Evolutionary conservation across 352 stramenopile genomes (phyloP).

Genomic region (Lagenidium giganteum): DNA sequence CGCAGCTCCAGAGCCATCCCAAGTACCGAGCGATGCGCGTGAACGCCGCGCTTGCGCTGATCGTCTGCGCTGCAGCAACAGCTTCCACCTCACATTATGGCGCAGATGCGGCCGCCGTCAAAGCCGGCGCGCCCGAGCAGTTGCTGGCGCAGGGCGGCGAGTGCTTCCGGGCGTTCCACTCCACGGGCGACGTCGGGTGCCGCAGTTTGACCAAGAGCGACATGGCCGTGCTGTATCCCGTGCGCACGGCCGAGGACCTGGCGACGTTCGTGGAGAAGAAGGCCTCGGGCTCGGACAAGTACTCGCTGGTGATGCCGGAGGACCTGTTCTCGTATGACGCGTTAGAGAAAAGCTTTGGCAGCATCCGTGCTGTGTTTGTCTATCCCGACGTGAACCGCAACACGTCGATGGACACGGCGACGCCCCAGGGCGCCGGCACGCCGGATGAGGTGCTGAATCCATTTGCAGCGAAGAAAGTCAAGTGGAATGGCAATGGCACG

Average conservation of each 20-base stretch:
- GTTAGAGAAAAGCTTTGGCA: conserved; percentile 18
- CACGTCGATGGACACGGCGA: conserved; percentile 37
- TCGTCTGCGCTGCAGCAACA: conserved; percentile 1
- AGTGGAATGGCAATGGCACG: conserved; percentile 63
- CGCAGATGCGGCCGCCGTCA: conserved; percentile 43
- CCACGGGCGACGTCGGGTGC: conserved; percentile 55
- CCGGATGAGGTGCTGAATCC: conserved; percentile 65
- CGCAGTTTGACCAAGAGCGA: conserved; percentile 43
- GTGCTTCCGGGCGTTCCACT: conserved; percentile 79
- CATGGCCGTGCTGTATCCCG: conserved; percentile 51
- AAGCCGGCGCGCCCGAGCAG: conserved; percentile 55
- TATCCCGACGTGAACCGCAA: conserved; percentile 44
- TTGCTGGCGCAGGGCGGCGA: conserved; percentile 56
- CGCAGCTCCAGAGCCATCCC: too few species aligned
- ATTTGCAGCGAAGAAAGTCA: conserved; percentile 40
- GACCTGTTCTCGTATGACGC: conserved; percentile 37
- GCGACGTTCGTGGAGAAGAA: conserved; percentile 28
- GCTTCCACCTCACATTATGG: too few species aligned
- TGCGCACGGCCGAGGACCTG: conserved; percentile 36
- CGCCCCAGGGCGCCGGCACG: conserved; percentile 58
- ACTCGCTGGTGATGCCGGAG: conserved; percentile 65
- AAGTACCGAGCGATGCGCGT: not conserved
- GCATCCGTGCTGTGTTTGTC: conserved; percentile 53
- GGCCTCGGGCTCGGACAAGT: conserved; percentile 25
- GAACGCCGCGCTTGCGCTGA: conserved; percentile 9